Evolutionary conservation across 306 rosid genomes (phyloP).

Genomic region (Luffa aegyptiaca): DNA sequence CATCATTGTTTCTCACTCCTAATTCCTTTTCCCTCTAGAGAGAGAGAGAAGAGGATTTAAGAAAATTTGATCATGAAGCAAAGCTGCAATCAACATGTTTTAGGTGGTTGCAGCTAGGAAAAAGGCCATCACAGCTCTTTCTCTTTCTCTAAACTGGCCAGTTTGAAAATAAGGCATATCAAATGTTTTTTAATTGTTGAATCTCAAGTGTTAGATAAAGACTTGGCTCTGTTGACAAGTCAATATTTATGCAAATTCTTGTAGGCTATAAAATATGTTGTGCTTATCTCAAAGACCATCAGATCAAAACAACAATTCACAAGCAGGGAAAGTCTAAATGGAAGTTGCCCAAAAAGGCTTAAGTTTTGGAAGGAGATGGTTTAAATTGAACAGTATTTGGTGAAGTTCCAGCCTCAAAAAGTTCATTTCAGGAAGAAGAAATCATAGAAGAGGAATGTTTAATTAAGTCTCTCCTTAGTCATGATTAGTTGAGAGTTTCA

Average conservation of each 20-base stretch:
- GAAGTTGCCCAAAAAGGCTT: too few relatives aligned
- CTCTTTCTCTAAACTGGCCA: background rate
- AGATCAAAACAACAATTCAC: background rate
- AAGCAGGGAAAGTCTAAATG: background rate
- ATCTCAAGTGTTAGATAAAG: background rate
- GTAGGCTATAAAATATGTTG: background rate
- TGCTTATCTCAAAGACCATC: background rate
- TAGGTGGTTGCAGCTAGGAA: conserved; percentile 4
- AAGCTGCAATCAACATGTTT: background rate
- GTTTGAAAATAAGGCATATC: too few relatives aligned
- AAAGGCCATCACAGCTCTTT: background rate
- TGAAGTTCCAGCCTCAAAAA: background rate
- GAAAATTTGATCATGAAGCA: background rate
- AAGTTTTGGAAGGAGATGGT: background rate
- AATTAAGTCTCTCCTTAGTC: background rate
- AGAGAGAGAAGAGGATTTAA: background rate
- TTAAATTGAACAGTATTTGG: background rate
- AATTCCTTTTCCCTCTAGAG: background rate
- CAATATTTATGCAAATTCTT: background rate
- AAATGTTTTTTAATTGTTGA: background rate
- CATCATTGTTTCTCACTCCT: background rate
- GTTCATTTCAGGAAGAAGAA: too few relatives aligned
- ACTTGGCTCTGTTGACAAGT: background rate
- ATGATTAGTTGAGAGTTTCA: background rate
- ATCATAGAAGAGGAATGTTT: background rate